Percentiles rank a stretch among this genome's conserved stretches.
Evolutionary conservation across 495 filamentous ascomycete species (phyloP).

Genomic region (Podospora didyma): DNA sequence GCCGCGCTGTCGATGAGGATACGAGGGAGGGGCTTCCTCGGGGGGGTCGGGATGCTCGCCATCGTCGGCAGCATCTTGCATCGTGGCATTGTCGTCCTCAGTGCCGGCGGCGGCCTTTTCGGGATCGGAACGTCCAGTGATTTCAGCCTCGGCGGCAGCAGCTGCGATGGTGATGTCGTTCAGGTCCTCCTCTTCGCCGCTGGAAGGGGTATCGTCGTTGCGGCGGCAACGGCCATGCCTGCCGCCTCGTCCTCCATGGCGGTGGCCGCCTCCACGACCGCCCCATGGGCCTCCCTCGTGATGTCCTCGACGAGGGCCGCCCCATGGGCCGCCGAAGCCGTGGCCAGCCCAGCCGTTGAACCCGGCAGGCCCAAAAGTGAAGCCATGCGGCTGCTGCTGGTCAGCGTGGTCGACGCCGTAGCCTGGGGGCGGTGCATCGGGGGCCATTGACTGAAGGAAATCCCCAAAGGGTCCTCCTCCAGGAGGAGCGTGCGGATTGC

Average conservation of each 20-base stretch:
- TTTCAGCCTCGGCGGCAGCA: slow-evolving; percentile 14
- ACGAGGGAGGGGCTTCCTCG: slow-evolving; percentile 18
- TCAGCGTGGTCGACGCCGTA: slow-evolving; percentile 29
- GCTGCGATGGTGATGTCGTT: slow-evolving; percentile 15
- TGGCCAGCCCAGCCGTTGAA: slow-evolving; percentile 22
- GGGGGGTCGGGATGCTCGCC: slow-evolving; percentile 22
- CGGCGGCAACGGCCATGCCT: neutral
- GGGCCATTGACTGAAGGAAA: slow-evolving; percentile 21
- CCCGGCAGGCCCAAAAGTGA: slow-evolving; percentile 19
- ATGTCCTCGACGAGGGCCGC: slow-evolving; percentile 13
- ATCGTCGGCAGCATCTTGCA: no score
- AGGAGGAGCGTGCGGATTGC: neutral
- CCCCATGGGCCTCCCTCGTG: slow-evolving; percentile 7
- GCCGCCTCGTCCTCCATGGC: neutral
- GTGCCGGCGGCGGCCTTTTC: slow-evolving; percentile 14
- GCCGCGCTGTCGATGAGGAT: slow-evolving; percentile 4
- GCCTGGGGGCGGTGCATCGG: slow-evolving; percentile 18
- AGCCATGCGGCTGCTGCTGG: slow-evolving; percentile 16
- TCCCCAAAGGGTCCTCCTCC: slow-evolving; percentile 24
- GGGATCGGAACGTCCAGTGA: neutral
- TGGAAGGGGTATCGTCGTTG: slow-evolving; percentile 10
- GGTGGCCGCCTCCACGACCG: slow-evolving; percentile 2
- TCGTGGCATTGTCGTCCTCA: neutral
- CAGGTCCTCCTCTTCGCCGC: slow-evolving; percentile 14
- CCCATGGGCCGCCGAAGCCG: slow-evolving; percentile 17